Conservation (phyloP, 352 stramenopile genomes). For the Hyaloperonospora brassicae region DNA sequence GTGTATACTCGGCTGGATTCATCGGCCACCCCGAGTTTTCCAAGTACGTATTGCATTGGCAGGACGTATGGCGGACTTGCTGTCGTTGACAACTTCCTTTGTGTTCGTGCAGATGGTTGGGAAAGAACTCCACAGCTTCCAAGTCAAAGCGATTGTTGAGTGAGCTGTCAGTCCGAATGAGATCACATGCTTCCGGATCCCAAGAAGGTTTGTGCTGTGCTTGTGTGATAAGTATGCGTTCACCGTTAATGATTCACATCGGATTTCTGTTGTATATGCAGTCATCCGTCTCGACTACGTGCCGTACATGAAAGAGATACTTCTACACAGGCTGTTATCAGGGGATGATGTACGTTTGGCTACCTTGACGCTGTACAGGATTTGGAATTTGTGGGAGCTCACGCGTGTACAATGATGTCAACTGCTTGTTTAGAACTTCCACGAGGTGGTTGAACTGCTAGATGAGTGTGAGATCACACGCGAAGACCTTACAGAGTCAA, state of each 20-base stretch:
- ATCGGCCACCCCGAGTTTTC: slow-evolving; percentile 88
- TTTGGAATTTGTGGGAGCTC: background rate
- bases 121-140: slow-evolving; percentile 93
- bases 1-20: slow-evolving; percentile 71
- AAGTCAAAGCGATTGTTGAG: slow-evolving; percentile 93
- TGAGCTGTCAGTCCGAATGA: slow-evolving; percentile 95
- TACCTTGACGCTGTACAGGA: background rate
- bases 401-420: slow-evolving; percentile 1
- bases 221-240: background rate
- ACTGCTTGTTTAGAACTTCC: slow-evolving; percentile 43
- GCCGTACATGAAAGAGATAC: slow-evolving; percentile 86
- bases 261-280: slow-evolving; percentile 13
- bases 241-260: slow-evolving; percentile 4
- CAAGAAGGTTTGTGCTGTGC: slow-evolving; percentile 45
- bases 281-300: slow-evolving; percentile 85
- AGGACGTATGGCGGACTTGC: background rate
- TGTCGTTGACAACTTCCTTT: slow-evolving; percentile 4
- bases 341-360: slow-evolving; percentile 52
- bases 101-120: slow-evolving; percentile 88
- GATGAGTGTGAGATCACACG: slow-evolving; percentile 95
- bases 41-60: slow-evolving; percentile 40
- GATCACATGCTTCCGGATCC: slow-evolving; percentile 73
- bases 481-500: slow-evolving; percentile 96
- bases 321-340: slow-evolving; percentile 65
- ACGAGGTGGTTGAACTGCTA: slow-evolving; percentile 91